A percentile compares a stretch with the other conserved stretches of the same genome.
Conservation (phyloP, 805 yeast genomes). For the Starmerella apis region DNA sequence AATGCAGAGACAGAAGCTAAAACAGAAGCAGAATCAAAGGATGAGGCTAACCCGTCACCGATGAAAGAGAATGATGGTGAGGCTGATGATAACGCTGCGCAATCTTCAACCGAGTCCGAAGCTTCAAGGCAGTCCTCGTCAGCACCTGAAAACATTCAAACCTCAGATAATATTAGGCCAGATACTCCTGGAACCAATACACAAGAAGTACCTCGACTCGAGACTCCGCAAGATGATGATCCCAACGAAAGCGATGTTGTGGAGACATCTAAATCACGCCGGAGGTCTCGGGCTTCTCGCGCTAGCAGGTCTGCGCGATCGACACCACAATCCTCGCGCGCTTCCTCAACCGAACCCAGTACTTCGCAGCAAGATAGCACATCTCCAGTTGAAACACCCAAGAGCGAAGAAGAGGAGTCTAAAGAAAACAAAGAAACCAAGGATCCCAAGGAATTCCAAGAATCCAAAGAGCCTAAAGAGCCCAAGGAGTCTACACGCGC, state of each 20-base stretch:
- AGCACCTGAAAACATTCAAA: not conserved
- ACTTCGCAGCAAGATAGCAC: not conserved
- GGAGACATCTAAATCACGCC: not conserved
- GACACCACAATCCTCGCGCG: constrained; percentile 9
- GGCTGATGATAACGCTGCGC: not conserved
- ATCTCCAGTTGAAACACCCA: not conserved
- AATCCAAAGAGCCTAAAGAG: not conserved
- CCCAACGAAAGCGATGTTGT: not conserved
- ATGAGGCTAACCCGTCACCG: not conserved
- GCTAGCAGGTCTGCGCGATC: constrained; percentile 8
- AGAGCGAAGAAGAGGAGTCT: not conserved
- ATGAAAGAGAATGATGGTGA: not conserved
- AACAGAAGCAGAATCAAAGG: too few relatives aligned
- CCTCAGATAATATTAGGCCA: not conserved
- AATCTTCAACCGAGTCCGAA: not conserved
- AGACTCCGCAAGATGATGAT: not conserved
- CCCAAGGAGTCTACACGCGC: not conserved
- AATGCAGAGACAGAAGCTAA: not conserved
- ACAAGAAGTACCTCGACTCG: too few relatives aligned
- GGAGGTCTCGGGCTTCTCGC: constrained; percentile 5
- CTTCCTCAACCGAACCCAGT: constrained; percentile 2
- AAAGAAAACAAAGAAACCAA: not conserved
- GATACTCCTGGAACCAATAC: not conserved
- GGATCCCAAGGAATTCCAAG: not conserved
- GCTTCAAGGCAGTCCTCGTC: not conserved